These are phyloP conservation scores for Malassezia dermatis DNA, from an alignment of 1,284 basidiomycete species.

Conservation along the genomic window DNA sequence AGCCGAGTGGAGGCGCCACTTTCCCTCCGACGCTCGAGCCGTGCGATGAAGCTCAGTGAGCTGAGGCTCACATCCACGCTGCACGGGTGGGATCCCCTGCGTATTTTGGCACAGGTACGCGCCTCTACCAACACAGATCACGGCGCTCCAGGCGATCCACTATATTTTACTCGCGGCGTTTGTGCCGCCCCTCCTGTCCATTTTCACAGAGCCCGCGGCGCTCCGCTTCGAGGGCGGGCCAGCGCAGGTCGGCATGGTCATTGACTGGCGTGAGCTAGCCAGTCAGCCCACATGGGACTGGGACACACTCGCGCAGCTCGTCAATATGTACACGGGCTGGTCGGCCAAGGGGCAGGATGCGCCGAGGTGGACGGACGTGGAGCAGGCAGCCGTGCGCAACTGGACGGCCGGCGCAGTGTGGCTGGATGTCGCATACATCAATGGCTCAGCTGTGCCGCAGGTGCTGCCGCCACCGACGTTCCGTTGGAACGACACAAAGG, in stretches of 20 bases:
- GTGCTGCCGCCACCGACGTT: conserved; percentile 2
- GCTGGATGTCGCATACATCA: conserved; percentile 53
- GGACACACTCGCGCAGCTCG: conserved; percentile 35
- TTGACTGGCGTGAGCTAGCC: conserved; percentile 94
- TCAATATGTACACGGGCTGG: conserved; percentile 9
- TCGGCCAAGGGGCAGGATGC: not conserved
- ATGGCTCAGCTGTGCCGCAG: not conserved
- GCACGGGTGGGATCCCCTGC: conserved; percentile 17
- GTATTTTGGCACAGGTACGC: conserved; percentile 13
- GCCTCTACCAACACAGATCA: not conserved
- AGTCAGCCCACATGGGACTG: conserved; percentile 54
- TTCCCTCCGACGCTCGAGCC: not conserved
- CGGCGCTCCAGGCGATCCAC: conserved; percentile 10
- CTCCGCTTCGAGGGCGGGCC: conserved; percentile 76
- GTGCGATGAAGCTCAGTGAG: conserved; percentile 10
- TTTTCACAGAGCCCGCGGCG: conserved; percentile 51
- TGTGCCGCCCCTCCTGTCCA: conserved; percentile 17
- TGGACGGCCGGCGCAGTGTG: conserved; percentile 67
- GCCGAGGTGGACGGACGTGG: conserved; percentile 10
- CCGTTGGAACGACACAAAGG: conserved; percentile 6
- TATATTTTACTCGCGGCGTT: conserved; percentile 18
- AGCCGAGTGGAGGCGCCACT: not conserved
- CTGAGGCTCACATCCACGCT: conserved; percentile 15
- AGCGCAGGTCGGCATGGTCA: conserved; percentile 74
- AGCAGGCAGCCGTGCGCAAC: conserved; percentile 52